Evolutionary conservation across 2,329 filamentous ascomycete genomes (phyloP).

Genomic region (Paracoccidioides lutzii): DNA sequence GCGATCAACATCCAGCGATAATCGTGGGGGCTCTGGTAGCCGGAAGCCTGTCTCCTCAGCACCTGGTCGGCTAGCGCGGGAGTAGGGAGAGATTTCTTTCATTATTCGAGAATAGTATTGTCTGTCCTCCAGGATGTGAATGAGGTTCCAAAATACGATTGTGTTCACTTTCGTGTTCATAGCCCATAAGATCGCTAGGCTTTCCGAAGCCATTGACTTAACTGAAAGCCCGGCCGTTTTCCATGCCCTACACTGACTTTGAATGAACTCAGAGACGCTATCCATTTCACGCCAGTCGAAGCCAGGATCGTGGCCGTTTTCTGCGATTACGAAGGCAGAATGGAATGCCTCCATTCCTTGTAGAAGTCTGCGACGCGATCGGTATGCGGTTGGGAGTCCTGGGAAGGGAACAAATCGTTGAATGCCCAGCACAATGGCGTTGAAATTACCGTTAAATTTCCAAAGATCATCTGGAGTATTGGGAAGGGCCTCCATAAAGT

Average conservation of each 20-base stretch:
- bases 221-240: conserved; percentile 26
- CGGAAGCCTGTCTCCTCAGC: conserved; percentile 28
- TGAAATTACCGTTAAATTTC: conserved; percentile 42
- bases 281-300: conserved; percentile 36
- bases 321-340: conserved; percentile 29
- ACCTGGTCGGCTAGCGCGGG: conserved; percentile 25
- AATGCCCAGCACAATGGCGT: conserved; percentile 41
- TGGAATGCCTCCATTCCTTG: conserved; percentile 31
- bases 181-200: conserved; percentile 43
- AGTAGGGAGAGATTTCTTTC: conserved; percentile 34
- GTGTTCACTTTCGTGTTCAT: conserved; percentile 41
- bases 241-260: conserved; percentile 30
- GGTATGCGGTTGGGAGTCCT: conserved; percentile 36
- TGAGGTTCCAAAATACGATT: conserved; percentile 40
- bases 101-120: conserved; percentile 31
- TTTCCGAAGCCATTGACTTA: conserved; percentile 26
- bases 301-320: conserved; percentile 31
- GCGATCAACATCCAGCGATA: conserved; percentile 30
- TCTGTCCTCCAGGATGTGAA: conserved; percentile 33
- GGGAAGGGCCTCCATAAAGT: conserved; percentile 40
- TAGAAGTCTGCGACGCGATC: conserved; percentile 32
- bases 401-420: conserved; percentile 45
- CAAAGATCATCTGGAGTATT: conserved; percentile 43
- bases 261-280: conserved; percentile 35
- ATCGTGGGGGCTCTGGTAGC: conserved; percentile 30